Percentiles rank a stretch among this genome's conserved stretches.
Conservation (phyloP, 768 basidiomycete genomes). For the Tricholoma sp. region DNA sequence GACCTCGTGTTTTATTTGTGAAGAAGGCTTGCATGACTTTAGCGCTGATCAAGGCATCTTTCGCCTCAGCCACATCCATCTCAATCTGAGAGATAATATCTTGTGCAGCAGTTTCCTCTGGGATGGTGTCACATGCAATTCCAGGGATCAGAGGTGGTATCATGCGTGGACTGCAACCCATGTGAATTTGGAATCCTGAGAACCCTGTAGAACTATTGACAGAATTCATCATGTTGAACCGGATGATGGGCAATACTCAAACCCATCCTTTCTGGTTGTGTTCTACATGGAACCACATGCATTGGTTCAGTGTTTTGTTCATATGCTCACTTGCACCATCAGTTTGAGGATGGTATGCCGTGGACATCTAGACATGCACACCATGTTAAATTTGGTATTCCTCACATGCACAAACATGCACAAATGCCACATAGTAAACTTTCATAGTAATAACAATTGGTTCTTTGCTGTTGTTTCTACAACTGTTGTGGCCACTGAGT, state of each 20-base stretch:
- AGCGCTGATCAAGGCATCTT: conserved; percentile 11
- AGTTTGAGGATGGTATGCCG: too few relatives aligned
- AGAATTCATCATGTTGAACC: conserved; percentile 22
- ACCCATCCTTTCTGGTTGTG: too few relatives aligned
- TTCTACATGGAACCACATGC: too few relatives aligned
- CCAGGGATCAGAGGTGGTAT: conserved; percentile 16
- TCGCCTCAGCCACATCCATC: background rate
- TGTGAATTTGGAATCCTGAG: background rate
- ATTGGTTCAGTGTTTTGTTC: too few relatives aligned
- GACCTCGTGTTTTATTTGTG: background rate
- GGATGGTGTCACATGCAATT: background rate
- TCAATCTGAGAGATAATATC: conserved; percentile 6
- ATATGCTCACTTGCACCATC: too few relatives aligned
- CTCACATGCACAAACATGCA: too few relatives aligned
- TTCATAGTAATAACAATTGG: conserved; percentile 13
- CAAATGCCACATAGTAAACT: too few relatives aligned
- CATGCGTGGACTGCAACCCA: conserved; percentile 15
- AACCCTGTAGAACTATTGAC: conserved; percentile 16
- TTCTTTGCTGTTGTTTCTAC: too few relatives aligned
- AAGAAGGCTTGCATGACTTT: background rate
- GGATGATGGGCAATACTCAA: conserved; percentile 13
- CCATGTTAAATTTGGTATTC: too few relatives aligned
- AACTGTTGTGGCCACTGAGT: too few relatives aligned
- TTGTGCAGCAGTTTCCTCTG: background rate
- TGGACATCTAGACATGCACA: too few relatives aligned